A percentile compares a stretch with the other conserved stretches of the same genome.
Conservation (phyloP, 768 basidiomycete species). For the Clitopilus passeckerianus region DNA sequence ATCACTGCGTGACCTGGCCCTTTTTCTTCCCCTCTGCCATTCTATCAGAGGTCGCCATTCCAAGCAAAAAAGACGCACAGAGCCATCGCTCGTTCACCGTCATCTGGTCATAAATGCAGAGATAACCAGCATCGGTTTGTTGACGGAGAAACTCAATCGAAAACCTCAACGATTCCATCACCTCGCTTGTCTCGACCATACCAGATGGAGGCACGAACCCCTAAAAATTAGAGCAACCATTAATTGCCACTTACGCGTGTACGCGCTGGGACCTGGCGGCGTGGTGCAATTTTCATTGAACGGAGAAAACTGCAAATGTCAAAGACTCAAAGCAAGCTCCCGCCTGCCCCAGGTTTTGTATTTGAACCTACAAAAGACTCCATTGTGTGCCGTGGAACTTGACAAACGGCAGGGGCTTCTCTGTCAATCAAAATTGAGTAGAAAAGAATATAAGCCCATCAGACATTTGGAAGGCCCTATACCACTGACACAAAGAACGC, state of each 20-base stretch:
- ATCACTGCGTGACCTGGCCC: background rate
- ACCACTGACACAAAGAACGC: background rate
- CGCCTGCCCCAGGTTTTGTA: too few relatives aligned
- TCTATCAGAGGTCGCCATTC: background rate
- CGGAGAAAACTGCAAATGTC: too few relatives aligned
- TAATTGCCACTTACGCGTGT: background rate
- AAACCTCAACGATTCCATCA: constrained; percentile 2
- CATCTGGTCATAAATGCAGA: background rate
- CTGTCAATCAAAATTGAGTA: background rate
- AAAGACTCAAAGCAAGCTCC: too few relatives aligned
- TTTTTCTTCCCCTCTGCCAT: background rate
- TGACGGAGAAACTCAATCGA: background rate
- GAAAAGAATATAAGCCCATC: background rate
- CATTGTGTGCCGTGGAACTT: background rate
- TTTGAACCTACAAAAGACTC: too few relatives aligned
- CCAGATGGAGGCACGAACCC: background rate
- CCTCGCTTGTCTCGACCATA: background rate
- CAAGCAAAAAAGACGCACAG: background rate
- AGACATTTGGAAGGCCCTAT: background rate
- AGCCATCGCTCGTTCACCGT: background rate
- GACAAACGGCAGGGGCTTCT: background rate
- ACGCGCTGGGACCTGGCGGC: background rate
- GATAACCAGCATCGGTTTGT: background rate
- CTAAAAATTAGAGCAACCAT: background rate
- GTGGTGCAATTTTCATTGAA: background rate